phyloP scores from a whole-genome alignment of 75 land plant species.

The Gnetum montanum region DNA sequence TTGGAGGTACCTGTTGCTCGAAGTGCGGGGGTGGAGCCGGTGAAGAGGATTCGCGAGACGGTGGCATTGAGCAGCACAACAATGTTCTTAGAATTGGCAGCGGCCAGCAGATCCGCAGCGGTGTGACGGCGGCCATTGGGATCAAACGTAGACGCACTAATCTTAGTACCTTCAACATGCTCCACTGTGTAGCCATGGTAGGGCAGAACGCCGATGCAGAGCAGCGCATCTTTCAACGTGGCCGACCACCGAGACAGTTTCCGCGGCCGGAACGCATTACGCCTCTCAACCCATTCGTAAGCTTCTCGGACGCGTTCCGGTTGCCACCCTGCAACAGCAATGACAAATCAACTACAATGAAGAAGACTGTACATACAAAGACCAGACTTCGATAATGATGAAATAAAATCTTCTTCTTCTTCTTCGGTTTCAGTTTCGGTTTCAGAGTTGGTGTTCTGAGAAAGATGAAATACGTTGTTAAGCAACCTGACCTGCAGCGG shows the following conservation, averaged over 20 bases:
- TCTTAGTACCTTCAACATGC: conserved; percentile 22
- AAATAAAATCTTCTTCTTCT: too few species aligned
- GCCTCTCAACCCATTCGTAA: conserved; percentile 35
- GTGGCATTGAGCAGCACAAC: conserved; percentile 52
- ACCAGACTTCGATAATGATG: conserved; percentile 53
- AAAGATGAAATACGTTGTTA: conserved; percentile 51
- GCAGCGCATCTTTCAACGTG: conserved; percentile 13
- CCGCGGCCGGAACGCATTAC: conserved; percentile 13
- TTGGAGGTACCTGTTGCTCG: too few species aligned
- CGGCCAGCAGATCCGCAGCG: conserved; percentile 60
- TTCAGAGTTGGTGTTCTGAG: conserved; percentile 31
- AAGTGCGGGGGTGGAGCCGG: neutral
- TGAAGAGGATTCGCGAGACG: conserved; percentile 43
- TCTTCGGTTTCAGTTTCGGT: conserved; percentile 50
- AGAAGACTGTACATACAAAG: conserved; percentile 54
- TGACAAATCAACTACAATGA: conserved; percentile 57
- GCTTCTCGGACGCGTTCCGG: conserved; percentile 51
- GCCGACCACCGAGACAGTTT: conserved; percentile 6
- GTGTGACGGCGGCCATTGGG: conserved; percentile 54
- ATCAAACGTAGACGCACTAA: conserved; percentile 27
- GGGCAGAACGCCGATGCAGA: conserved; percentile 22
- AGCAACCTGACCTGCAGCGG: conserved; percentile 48
- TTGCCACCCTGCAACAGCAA: conserved; percentile 40
- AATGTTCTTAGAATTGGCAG: conserved; percentile 50
- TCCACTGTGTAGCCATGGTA: conserved; percentile 21